A percentile compares a stretch with the other conserved stretches of the same genome.
These are phyloP conservation scores for Endotrypanum monterogeii DNA, from an alignment of 208 protist species.

Conservation along the genomic window DNA sequence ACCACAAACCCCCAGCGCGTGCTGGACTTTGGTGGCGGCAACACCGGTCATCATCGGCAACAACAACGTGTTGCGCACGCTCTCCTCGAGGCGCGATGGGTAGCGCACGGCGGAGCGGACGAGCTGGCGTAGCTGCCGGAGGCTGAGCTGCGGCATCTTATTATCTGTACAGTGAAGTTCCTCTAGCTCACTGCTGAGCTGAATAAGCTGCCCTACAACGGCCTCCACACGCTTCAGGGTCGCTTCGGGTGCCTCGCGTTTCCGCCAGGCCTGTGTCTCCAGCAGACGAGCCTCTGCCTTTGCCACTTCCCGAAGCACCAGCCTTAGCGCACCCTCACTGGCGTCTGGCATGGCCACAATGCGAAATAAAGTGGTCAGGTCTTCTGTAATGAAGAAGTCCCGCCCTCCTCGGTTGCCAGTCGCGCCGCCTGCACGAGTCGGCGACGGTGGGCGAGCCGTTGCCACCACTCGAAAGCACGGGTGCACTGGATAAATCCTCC, in stretches of 20 bases:
- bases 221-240: constrained; percentile 15
- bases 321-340: constrained; percentile 38
- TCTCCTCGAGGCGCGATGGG: constrained; percentile 48
- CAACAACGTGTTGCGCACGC: constrained; percentile 61
- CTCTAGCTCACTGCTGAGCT: constrained; percentile 53
- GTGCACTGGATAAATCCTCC: constrained; percentile 82
- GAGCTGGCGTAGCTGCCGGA: constrained; percentile 74
- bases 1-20: constrained; percentile 53
- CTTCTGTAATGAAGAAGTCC: constrained; percentile 71
- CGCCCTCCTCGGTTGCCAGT: constrained; percentile 13
- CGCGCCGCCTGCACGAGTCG: constrained; percentile 19
- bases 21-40: constrained; percentile 59
- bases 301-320: constrained; percentile 57
- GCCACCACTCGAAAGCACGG: constrained; percentile 91
- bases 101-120: constrained; percentile 63
- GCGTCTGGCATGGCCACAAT: constrained; percentile 76
- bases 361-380: constrained; percentile 91
- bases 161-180: constrained; percentile 50
- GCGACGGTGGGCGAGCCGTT: constrained; percentile 57
- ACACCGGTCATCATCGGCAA: constrained; percentile 77
- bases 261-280: constrained; percentile 17
- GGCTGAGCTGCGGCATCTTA: constrained; percentile 73
- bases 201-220: constrained; percentile 46
- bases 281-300: constrained; percentile 32
- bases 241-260: not conserved